These are phyloP conservation scores for Cystofilobasidium capitatum DNA, from an alignment of 768 basidiomycete genomes.

Conservation along the genomic window DNA sequence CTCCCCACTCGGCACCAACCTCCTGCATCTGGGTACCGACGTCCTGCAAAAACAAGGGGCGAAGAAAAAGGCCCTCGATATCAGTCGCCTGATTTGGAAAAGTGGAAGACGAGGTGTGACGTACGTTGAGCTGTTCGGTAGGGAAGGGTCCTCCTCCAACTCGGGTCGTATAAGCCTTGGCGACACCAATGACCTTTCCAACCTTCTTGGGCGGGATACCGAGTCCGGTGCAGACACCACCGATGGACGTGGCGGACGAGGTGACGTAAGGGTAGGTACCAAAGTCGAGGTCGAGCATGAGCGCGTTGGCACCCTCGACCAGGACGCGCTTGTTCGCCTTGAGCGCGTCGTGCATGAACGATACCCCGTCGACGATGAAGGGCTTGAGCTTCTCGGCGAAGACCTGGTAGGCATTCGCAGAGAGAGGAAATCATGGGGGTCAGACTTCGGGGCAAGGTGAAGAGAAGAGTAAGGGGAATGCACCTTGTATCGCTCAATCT, in stretches of 20 bases:
- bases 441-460: neutral
- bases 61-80: neutral
- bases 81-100: neutral
- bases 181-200: constrained; percentile 78
- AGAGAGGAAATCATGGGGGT: neutral
- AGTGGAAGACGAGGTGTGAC: constrained; percentile 32
- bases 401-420: constrained; percentile 43
- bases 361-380: constrained; percentile 78
- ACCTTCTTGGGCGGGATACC: constrained; percentile 86
- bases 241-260: constrained; percentile 82
- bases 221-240: constrained; percentile 95
- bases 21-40: constrained; percentile 82
- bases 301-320: constrained; percentile 93
- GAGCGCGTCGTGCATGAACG: constrained; percentile 73
- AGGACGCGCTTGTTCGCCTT: constrained; percentile 66
- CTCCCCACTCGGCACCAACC: constrained; percentile 83
- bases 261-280: constrained; percentile 98
- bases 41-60: constrained; percentile 45
- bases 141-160: constrained; percentile 99
- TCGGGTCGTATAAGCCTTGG: constrained; percentile 96
- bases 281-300: constrained; percentile 97
- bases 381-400: constrained; percentile 77
- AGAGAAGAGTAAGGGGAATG: constrained; percentile 19
- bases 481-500: constrained; percentile 86
- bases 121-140: constrained; percentile 80